Evolutionary conservation across 768 basidiomycete genomes (phyloP).

Genomic region (Cystofilobasidium ferigula): DNA sequence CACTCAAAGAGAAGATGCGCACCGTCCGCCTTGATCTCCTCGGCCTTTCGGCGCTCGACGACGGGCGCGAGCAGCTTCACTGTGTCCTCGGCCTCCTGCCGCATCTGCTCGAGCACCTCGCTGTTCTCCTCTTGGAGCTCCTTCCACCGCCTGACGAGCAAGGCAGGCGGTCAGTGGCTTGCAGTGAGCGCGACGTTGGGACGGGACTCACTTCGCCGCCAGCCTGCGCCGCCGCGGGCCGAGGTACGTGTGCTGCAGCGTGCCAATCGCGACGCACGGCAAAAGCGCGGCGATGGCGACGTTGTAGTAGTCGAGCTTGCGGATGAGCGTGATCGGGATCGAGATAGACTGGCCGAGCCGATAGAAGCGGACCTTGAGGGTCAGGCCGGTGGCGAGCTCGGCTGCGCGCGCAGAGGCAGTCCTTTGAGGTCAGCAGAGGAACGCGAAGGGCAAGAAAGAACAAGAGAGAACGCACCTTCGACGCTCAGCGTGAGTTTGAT

Average conservation of each 20-base stretch:
- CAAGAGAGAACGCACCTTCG: neutral
- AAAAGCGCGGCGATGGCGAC: conserved; percentile 35
- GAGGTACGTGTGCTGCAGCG: conserved; percentile 38
- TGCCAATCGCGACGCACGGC: conserved; percentile 36
- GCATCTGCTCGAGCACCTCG: conserved; percentile 55
- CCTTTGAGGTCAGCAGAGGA: neutral
- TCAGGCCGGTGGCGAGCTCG: conserved; percentile 29
- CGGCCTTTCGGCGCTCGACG: conserved; percentile 50
- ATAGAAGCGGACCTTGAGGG: conserved; percentile 29
- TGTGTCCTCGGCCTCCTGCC: conserved; percentile 55
- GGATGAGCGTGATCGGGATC: conserved; percentile 36
- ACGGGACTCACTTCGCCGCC: conserved; percentile 32
- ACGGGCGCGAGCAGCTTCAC: conserved; percentile 54
- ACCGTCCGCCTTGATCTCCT: conserved; percentile 54
- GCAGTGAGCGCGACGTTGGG: conserved; percentile 16
- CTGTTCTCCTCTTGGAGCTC: conserved; percentile 52
- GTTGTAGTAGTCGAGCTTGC: conserved; percentile 34
- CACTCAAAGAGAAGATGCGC: conserved; percentile 41
- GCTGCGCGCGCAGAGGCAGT: neutral
- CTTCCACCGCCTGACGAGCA: conserved; percentile 50
- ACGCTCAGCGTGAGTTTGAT: conserved; percentile 9
- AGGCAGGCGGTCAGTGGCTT: conserved; percentile 24
- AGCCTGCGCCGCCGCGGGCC: conserved; percentile 34
- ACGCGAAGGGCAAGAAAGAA: neutral
- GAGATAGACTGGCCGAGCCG: conserved; percentile 39